A percentile compares a stretch with the other conserved stretches of the same genome.
Evolutionary conservation across 1,284 basidiomycete species (phyloP).

Genomic region (Trichosporon sp.): DNA sequence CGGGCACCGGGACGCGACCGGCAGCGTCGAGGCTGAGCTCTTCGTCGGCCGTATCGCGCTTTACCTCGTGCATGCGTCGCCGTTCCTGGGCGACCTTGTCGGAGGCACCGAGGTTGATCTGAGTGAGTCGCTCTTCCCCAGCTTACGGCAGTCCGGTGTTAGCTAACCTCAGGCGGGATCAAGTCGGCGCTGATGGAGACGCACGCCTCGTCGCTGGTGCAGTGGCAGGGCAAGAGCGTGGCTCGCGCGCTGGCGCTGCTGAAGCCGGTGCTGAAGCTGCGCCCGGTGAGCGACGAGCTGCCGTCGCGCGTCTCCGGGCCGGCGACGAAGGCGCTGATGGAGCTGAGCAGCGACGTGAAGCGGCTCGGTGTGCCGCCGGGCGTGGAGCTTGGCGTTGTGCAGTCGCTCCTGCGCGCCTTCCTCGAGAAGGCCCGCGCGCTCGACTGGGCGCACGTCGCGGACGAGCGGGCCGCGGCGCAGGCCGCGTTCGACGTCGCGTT

Average conservation of each 20-base stretch:
- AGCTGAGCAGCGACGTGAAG: conserved; percentile 31
- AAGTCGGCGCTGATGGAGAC: conserved; percentile 25
- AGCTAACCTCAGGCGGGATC: conserved; percentile 13
- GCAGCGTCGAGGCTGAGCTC: conserved; percentile 37
- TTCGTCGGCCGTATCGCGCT: conserved; percentile 45
- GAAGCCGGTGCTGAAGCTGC: conserved; percentile 9
- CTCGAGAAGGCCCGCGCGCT: conserved; percentile 21
- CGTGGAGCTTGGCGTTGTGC: conserved; percentile 21
- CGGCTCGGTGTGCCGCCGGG: conserved; percentile 36
- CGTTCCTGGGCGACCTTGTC: conserved; percentile 32
- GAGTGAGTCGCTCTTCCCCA: conserved; percentile 15
- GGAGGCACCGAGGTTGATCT: conserved; percentile 20
- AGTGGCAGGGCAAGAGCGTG: conserved; percentile 30
- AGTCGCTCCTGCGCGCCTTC: conserved; percentile 27
- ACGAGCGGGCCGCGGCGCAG: conserved; percentile 25
- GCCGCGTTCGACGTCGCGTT: conserved; percentile 39
- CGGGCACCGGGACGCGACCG: conserved; percentile 21
- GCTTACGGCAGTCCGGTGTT: not conserved
- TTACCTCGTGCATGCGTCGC: conserved; percentile 32
- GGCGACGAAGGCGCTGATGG: conserved; percentile 34
- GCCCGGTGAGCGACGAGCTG: conserved; percentile 8
- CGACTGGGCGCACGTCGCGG: conserved; percentile 29
- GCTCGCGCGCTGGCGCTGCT: conserved; percentile 23
- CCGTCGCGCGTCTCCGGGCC: conserved; percentile 31
- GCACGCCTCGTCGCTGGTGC: conserved; percentile 28